Percentiles rank a stretch among this genome's conserved stretches.
phyloP scores from a whole-genome alignment of 2,329 filamentous ascomycete genomes.

The Hypoxylon sp. region DNA sequence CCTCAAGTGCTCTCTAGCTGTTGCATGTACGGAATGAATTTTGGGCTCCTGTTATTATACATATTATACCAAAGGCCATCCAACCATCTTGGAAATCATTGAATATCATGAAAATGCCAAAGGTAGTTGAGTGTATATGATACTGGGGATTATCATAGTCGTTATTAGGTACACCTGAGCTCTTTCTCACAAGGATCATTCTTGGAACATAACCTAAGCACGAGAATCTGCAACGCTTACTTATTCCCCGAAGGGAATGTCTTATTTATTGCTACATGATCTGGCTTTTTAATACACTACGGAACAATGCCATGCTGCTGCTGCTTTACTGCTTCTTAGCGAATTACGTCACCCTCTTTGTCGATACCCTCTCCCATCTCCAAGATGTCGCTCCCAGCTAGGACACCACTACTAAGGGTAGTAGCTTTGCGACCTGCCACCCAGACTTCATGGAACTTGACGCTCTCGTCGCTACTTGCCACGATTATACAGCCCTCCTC shows the following conservation, averaged over 20 bases:
- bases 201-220: not conserved
- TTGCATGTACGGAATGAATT: too few relatives aligned
- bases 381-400: constrained; percentile 88
- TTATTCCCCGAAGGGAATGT: not conserved
- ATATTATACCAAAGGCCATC: not conserved
- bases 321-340: constrained; percentile 60
- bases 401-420: constrained; percentile 68
- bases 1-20: too few relatives aligned
- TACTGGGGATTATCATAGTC: not conserved
- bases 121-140: too few relatives aligned
- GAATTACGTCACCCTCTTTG: constrained; percentile 79
- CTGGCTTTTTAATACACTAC: constrained; percentile 32
- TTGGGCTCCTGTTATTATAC: too few relatives aligned
- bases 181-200: not conserved
- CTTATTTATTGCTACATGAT: constrained; percentile 34
- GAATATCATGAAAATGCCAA: not conserved
- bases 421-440: constrained; percentile 71
- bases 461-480: constrained; percentile 89
- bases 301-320: constrained; percentile 37
- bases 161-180: not conserved
- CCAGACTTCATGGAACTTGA: constrained; percentile 98
- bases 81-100: not conserved
- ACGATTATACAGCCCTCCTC: constrained; percentile 90
- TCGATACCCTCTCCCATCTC: constrained; percentile 86
- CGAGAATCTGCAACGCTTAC: not conserved